Conservation (phyloP, 768 basidiomycete species). For the Collybia nuda region DNA sequence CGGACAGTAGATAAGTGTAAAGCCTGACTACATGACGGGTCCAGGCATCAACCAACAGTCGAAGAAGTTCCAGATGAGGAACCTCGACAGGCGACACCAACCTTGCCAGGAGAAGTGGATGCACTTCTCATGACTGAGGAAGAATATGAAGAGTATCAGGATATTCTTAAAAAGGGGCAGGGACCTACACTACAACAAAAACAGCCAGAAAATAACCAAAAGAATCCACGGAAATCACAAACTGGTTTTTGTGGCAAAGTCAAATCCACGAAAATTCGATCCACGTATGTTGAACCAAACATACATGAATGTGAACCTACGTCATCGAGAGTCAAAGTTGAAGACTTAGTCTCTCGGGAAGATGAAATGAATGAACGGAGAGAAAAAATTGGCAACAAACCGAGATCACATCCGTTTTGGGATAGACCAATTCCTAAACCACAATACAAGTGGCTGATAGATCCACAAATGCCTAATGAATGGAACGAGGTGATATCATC, state of each 20-base stretch:
- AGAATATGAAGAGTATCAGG: background rate
- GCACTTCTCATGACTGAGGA: background rate
- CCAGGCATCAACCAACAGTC: background rate
- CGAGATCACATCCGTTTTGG: conserved; percentile 10
- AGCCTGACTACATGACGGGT: background rate
- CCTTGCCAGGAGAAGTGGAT: background rate
- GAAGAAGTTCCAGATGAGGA: background rate
- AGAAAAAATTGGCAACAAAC: background rate
- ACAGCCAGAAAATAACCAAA: background rate
- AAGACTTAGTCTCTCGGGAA: background rate
- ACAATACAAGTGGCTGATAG: conserved; percentile 5
- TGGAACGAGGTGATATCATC: conserved; percentile 17
- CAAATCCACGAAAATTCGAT: too few species aligned
- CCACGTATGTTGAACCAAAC: background rate
- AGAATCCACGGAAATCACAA: too few species aligned
- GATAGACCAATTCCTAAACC: conserved; percentile 14
- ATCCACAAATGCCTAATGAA: conserved; percentile 18
- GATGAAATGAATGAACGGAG: background rate
- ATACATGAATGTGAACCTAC: conserved; percentile 11
- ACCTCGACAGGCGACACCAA: background rate
- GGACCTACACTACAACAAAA: background rate
- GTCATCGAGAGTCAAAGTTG: conserved; percentile 11
- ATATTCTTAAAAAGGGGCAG: background rate
- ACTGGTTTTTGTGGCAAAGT: too few species aligned
- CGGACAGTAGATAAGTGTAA: conserved; percentile 2